Evolutionary conservation across 2,329 filamentous ascomycete genomes (phyloP), one percentile per base, ranked within the genome.

Genomic region (Aspergillus arachidicola): DNA sequence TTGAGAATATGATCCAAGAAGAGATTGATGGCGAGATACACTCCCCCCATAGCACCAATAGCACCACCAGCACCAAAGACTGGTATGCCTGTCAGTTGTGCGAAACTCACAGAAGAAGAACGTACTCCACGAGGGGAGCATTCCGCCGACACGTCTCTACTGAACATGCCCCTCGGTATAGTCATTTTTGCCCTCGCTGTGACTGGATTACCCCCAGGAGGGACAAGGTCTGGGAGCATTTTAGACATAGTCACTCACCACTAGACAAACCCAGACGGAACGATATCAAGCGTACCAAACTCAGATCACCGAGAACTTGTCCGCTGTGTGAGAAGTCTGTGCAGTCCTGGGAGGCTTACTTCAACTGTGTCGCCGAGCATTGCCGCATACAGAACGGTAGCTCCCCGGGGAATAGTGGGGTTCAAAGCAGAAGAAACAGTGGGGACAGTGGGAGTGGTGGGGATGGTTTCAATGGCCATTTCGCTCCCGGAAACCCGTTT

Each of bases 141-240:
- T 68, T 68, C 36, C 62, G 32, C 34, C 62, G 66, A 3, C 67
- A 69, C 28, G 62, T 68, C 3, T 56, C 48, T 10, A 5, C 57
- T 26, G 28, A 41, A 12, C 67, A 69, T 26, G 6, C 10, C 7
- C 56, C 54, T 6, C 41, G 55, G 32, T 59, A 30, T 28, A 34
- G 30, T 14, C 64, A 64, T 23, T 21, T 2, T 32, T 69, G 64
- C 30, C 45, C 59, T 4, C 6, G 5, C 5, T 69, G 67, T 46
- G 1, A 3, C 4, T 66, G 45, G 57, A 21, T 3, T 9, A 36
- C 23, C 2, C 28, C 14, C 28, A 48, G 67, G n/a, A 63, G 53
- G 46, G 67, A 69, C 34, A 69, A 66, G 43, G 28, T 69, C 6
- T 46, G 64, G 16, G n/a, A 12, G 0, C 66, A 68, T 36, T 51